Evolutionary conservation across 2,329 filamentous ascomycete genomes (phyloP).

Genomic region (Herpotrichia juniperi): DNA sequence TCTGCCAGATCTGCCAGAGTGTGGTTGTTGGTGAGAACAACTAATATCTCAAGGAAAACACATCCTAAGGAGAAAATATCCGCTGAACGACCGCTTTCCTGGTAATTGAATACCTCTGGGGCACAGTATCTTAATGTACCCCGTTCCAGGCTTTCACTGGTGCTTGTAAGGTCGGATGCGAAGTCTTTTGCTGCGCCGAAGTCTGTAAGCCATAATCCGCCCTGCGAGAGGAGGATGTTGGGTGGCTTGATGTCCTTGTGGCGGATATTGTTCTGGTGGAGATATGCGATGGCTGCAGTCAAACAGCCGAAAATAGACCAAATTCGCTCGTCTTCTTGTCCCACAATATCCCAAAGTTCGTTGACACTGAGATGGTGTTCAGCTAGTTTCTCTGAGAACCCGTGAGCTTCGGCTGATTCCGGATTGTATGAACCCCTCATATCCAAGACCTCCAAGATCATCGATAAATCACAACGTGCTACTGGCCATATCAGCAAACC

Average conservation of each 20-base stretch:
- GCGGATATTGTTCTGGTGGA: conserved; percentile 9
- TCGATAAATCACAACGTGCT: too few relatives aligned
- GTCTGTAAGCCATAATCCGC: conserved; percentile 7
- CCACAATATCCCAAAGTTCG: background rate
- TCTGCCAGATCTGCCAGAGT: background rate
- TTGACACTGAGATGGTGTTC: background rate
- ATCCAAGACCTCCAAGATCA: too few relatives aligned
- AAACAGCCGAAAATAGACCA: conserved; percentile 6
- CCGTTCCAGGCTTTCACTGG: background rate
- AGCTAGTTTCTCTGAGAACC: background rate
- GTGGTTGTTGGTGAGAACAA: background rate
- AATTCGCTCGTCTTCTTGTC: background rate
- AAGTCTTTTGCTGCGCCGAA: conserved; percentile 7
- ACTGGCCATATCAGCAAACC: too few relatives aligned
- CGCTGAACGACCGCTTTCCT: conserved; percentile 4
- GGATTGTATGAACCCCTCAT: too few relatives aligned
- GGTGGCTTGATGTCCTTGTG: conserved; percentile 17
- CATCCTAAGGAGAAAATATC: conserved; percentile 14
- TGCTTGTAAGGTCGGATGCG: conserved; percentile 1
- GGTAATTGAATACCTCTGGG: conserved; percentile 7
- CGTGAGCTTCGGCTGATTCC: too few relatives aligned
- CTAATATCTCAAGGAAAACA: conserved; percentile 9
- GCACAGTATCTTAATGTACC: conserved; percentile 10
- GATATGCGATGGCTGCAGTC: conserved; percentile 3
- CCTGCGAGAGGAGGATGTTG: conserved; percentile 9